Conservation (phyloP, 108 stramenopile genomes). For the Cylindrotheca fusiformis region DNA sequence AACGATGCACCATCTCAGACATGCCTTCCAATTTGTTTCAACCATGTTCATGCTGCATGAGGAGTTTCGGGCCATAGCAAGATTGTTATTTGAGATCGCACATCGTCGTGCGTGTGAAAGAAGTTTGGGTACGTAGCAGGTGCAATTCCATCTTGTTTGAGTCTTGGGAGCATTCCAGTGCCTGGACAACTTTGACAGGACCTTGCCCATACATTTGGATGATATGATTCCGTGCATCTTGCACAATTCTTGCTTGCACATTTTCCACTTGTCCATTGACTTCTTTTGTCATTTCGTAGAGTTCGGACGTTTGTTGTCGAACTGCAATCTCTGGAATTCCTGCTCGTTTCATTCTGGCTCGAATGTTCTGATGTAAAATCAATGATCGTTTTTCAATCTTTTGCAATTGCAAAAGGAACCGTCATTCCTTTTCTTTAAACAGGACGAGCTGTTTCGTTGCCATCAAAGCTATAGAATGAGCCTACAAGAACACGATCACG, state of each 20-base stretch:
- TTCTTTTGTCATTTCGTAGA: conserved; percentile 30
- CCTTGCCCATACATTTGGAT: conserved; percentile 36
- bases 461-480: background rate
- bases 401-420: conserved; percentile 27
- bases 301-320: conserved; percentile 9
- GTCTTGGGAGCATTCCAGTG: conserved; percentile 7
- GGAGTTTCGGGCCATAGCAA: conserved; percentile 46
- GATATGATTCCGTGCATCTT: conserved; percentile 17
- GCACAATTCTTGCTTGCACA: conserved; percentile 29
- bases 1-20: conserved; percentile 33
- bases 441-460: conserved; percentile 17
- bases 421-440: conserved; percentile 30
- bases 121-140: background rate
- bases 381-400: conserved; percentile 35
- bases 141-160: background rate
- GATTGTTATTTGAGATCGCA: conserved; percentile 15
- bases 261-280: conserved; percentile 23
- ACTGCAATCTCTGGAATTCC: background rate
- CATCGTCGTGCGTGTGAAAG: background rate
- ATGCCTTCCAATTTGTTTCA: conserved; percentile 37
- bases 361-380: conserved; percentile 25
- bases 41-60: conserved; percentile 41
- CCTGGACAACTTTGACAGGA: conserved; percentile 35
- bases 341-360: background rate
- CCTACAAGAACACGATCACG: too few species aligned